Evolutionary conservation across 2,329 filamentous ascomycete genomes (phyloP), one percentile per base, ranked within the genome.

Genomic region (Xylaria sp.): DNA sequence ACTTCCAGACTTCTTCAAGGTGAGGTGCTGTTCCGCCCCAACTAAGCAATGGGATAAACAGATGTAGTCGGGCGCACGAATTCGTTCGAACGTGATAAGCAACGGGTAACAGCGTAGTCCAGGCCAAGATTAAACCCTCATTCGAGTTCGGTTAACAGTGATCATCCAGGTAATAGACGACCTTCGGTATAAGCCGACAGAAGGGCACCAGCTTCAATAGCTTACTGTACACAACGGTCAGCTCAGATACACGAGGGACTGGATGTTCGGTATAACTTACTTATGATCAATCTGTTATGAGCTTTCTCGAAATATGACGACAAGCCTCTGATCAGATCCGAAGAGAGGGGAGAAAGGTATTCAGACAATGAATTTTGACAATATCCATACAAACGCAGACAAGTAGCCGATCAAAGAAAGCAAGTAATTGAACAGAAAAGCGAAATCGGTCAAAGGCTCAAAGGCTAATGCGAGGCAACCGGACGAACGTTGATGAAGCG

Each of bases 391-490:
- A 57, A 44, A 10, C 13, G 13, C 23, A 44, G 3, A 57, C 34
- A 25, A 23, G 7, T 41, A 41, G n/a, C 41, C 54, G 12, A 15
- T 23, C 25, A 41, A 28, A 3, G 20, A 44, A 23, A 20, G 32
- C 13, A n/a, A 57, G 23, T 39, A 66, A 37, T 61, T 57, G 18
- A 25, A 61, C 64, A 69, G 56, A 25, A 62, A 67, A 64, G 50
- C 44, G 34, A 61, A 41, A 9, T 28, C 51, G 9, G 52, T 28
- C 23, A 20, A 63, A 66, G 41, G 50, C 70, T 72, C 66, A 63
- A 71, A 70, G 68, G 68, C 68, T 63, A 66, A 66, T 63, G 68
- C 25, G 62, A 69, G 20, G 61, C 25, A 55, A 66, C 68, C 60
- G 60, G 60, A 64, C 64, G 65, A 70, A 65, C 65, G 10, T 72